Percentiles rank a stretch among this genome's conserved stretches.
Evolutionary conservation across 1,139 yeast genomes (phyloP).

Genomic region (Pichia sp.): DNA sequence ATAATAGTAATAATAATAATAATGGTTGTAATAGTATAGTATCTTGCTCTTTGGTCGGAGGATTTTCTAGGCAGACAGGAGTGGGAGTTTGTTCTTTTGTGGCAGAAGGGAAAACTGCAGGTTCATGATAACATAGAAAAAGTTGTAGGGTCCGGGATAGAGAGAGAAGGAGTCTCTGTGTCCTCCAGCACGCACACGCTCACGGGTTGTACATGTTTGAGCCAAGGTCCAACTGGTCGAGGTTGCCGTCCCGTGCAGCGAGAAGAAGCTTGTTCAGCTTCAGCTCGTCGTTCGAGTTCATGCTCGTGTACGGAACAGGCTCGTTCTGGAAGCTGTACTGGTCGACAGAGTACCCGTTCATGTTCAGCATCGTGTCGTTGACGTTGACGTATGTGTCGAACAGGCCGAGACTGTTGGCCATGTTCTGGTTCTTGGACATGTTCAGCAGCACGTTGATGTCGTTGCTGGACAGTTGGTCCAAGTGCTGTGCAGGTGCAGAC

Average conservation of each 20-base stretch:
- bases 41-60: neutral
- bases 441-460: constrained; percentile 18
- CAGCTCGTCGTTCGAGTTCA: constrained; percentile 20
- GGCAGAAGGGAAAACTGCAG: too few relatives aligned
- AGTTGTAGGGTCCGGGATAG: neutral
- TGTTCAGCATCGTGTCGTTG: constrained; percentile 17
- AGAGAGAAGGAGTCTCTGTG: neutral
- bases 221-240: constrained; percentile 30
- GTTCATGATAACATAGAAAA: neutral
- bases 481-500: neutral
- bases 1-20: neutral
- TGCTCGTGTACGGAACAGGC: constrained; percentile 26
- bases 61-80: neutral
- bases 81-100: neutral
- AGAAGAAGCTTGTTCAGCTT: constrained; percentile 33
- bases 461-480: constrained; percentile 16
- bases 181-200: neutral
- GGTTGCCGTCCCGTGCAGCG: constrained; percentile 31
- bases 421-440: constrained; percentile 17
- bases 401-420: constrained; percentile 20
- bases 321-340: constrained; percentile 24
- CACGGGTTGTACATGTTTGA: constrained; percentile 24
- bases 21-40: neutral
- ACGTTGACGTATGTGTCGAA: constrained; percentile 18
- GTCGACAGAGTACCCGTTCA: constrained; percentile 18